Conservation (phyloP, 2,329 filamentous ascomycete genomes). For the Claviceps sp. region DNA sequence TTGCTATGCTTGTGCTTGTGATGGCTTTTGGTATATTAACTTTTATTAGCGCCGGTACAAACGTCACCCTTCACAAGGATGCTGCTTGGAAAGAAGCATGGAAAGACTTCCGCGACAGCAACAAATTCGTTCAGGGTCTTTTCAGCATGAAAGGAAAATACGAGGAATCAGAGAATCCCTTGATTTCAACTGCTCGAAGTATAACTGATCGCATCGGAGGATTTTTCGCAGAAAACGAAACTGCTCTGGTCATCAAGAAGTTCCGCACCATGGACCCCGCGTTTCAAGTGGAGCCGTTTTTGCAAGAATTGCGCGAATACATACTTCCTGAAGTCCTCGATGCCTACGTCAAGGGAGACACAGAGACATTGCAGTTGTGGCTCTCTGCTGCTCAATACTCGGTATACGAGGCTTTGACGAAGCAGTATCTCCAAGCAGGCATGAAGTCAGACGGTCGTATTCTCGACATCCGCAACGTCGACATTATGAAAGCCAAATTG, state of each 20-base stretch:
- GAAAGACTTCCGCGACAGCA: slow-evolving; percentile 86
- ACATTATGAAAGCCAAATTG: slow-evolving; percentile 69
- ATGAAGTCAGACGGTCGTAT: slow-evolving; percentile 92
- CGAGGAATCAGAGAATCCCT: slow-evolving; percentile 92
- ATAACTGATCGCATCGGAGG: slow-evolving; percentile 88
- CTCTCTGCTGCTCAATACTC: slow-evolving; percentile 91
- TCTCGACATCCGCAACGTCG: slow-evolving; percentile 86
- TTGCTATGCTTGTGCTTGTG: slow-evolving; percentile 20
- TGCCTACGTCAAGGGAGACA: slow-evolving; percentile 93
- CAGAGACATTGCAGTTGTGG: slow-evolving; percentile 85
- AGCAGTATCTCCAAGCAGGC: slow-evolving; percentile 88
- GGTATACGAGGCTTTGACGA: slow-evolving; percentile 90
- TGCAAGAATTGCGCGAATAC: slow-evolving; percentile 92
- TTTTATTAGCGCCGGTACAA: slow-evolving; percentile 66
- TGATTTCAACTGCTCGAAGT: slow-evolving; percentile 83
- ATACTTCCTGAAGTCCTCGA: slow-evolving; percentile 95
- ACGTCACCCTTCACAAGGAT: slow-evolving; percentile 92
- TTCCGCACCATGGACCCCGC: slow-evolving; percentile 90
- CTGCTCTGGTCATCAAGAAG: slow-evolving; percentile 93
- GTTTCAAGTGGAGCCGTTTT: slow-evolving; percentile 90
- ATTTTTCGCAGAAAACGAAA: slow-evolving; percentile 98
- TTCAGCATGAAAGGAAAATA: slow-evolving; percentile 80
- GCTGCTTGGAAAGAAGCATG: slow-evolving; percentile 97
- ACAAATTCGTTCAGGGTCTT: slow-evolving; percentile 73
- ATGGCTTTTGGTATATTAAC: background rate